Conservation (phyloP, 805 yeast species). For the Saccharomycopsis fodiens region DNA sequence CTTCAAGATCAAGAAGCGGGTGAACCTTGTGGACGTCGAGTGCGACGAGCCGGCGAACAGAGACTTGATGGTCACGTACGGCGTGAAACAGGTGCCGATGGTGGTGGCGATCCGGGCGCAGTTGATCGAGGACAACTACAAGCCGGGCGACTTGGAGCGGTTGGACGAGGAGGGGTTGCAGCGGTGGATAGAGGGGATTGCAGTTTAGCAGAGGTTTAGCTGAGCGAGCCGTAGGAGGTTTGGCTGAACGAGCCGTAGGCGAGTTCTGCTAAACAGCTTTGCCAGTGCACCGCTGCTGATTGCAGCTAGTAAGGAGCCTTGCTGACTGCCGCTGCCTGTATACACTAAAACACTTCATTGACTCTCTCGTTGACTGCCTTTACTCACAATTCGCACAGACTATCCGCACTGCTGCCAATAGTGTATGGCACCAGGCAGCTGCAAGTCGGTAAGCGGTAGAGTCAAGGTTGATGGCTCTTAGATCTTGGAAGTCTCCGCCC, state of each 20-base stretch:
- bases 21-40: slow-evolving; percentile 66
- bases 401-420: no score
- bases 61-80: slow-evolving; percentile 50
- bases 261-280: no score
- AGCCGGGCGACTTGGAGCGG: slow-evolving; percentile 25
- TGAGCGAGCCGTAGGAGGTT: neutral
- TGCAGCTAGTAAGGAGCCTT: no score
- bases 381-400: no score
- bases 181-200: slow-evolving; percentile 36
- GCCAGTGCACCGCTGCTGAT: no score
- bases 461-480: no score
- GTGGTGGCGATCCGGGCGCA: slow-evolving; percentile 63
- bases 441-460: no score
- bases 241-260: neutral
- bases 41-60: slow-evolving; percentile 58
- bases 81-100: slow-evolving; percentile 52
- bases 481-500: no score
- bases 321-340: no score
- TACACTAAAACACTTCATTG: no score
- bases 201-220: slow-evolving; percentile 20
- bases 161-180: slow-evolving; percentile 27
- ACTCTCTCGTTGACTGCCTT: no score
- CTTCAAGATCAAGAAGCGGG: slow-evolving; percentile 36
- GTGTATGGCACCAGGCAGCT: no score
- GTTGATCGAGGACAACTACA: slow-evolving; percentile 40